Base-by-base conservation (phyloP, 345 rosid species). In the Arabis hirsuta region DNA sequence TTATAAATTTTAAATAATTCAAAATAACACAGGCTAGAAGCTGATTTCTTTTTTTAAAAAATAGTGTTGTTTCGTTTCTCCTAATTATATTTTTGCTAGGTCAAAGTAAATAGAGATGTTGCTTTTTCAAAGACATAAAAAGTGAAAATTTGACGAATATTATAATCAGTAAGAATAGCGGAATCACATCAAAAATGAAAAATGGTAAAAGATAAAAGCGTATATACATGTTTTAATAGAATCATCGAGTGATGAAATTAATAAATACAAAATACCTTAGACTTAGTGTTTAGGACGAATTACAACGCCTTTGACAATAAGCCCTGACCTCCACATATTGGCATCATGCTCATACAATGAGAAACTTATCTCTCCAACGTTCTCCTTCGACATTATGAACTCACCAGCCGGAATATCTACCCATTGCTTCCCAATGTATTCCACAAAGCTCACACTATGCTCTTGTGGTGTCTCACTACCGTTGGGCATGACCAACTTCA, bases 401-500 rank as follows among this genome's bases (percentile, higher is more conserved):
- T 84, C 86, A 1, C 83, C 88, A 9, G 58, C 81, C 8, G 67
- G 73, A 55, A 87, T 69, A 75, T 87, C 86, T 20, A 84, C 60
- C 90, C 86, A 84, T 56, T 41, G 56, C 6, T 22, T 62, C 54
- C 79, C 77, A 16, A 79, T 78, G 61, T 64, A 75, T 19, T 66
- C 62, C 48, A n/a, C 20, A 16, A 88, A 67, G 8, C 52, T 45
- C 74, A 74, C 81, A 52, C 74, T 56, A 58, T 13, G 77, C 46
- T 82, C 81, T 47, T 64, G 63, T 4, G 62, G 52, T 63, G 27
- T 48, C 39, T 80, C 72, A 8, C 12, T 42, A 68, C 84, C 72
- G 60, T 79, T 77, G 6, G 88, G 82, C 1, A 73, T 64, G 29
- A 38, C 39, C 3, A 84, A 76, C 39, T 84, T 51, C 31, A 85